phyloP scores from a whole-genome alignment of 1,284 basidiomycete genomes.

The Paramarasmius palmivorus region DNA sequence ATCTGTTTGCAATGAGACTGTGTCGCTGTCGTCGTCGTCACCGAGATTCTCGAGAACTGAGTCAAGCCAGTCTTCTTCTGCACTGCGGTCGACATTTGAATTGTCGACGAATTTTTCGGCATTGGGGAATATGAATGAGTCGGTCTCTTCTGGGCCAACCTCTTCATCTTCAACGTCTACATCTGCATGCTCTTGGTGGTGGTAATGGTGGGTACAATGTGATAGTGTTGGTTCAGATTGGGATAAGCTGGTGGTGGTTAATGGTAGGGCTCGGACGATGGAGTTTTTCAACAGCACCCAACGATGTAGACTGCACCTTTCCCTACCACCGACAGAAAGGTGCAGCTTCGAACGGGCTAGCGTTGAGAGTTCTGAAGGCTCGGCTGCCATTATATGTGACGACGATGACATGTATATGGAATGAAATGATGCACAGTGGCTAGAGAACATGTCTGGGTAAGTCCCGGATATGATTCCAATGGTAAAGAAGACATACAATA shows the following conservation, averaged over 20 bases:
- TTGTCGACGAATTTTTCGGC: conserved; percentile 54
- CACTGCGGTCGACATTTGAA: conserved; percentile 35
- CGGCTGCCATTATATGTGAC: conserved; percentile 44
- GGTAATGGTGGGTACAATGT: not conserved
- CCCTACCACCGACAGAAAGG: conserved; percentile 56
- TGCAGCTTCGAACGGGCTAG: conserved; percentile 77
- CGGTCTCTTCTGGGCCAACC: conserved; percentile 45
- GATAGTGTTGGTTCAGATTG: conserved; percentile 3
- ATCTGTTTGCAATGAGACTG: conserved; percentile 43
- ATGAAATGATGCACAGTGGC: not conserved
- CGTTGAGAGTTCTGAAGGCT: conserved; percentile 49
- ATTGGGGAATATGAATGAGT: conserved; percentile 78
- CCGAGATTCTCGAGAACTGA: conserved; percentile 70
- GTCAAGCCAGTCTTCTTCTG: conserved; percentile 78
- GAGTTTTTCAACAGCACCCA: conserved; percentile 87
- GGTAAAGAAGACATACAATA: conserved; percentile 12
- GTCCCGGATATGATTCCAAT: conserved; percentile 19
- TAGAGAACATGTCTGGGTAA: not conserved
- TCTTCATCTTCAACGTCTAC: conserved; percentile 35
- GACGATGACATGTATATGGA: conserved; percentile 4
- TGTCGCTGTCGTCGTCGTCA: conserved; percentile 63
- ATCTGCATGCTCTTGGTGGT: conserved; percentile 21
- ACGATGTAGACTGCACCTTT: conserved; percentile 75
- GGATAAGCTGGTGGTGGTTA: conserved; percentile 29
- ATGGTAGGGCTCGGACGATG: conserved; percentile 54